Evolutionary conservation across 305 asterid genomes (phyloP).

Genomic region (Caryopteris hybrid): DNA sequence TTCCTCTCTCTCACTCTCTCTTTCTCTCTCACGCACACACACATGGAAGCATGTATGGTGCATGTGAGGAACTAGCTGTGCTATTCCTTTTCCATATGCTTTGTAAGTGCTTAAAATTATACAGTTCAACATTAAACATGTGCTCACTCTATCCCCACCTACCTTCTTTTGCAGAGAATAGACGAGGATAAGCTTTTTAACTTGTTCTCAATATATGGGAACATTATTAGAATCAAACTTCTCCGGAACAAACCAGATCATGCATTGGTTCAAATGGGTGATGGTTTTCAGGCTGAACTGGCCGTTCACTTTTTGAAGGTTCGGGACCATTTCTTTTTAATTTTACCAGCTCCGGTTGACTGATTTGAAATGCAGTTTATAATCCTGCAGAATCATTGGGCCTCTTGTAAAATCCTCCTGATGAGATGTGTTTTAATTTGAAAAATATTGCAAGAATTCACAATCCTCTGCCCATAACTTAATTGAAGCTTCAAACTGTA

Average conservation of each 20-base stretch:
- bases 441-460: too few relatives aligned
- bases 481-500: too few relatives aligned
- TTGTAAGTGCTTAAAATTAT: not conserved
- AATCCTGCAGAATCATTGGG: not conserved
- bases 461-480: too few relatives aligned
- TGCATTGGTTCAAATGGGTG: constrained; percentile 95
- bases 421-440: too few relatives aligned
- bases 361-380: not conserved
- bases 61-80: not conserved
- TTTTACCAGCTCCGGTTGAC: constrained; percentile 11
- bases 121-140: not conserved
- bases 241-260: constrained; percentile 88
- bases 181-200: constrained; percentile 94
- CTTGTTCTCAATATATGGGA: constrained; percentile 86
- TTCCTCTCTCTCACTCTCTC: not conserved
- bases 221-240: constrained; percentile 79
- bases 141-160: constrained; percentile 11
- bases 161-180: constrained; percentile 58
- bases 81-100: constrained; percentile 1
- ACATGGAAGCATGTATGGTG: not conserved
- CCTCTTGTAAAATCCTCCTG: too few relatives aligned
- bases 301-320: constrained; percentile 98
- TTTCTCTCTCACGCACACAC: not conserved
- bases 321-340: constrained; percentile 2
- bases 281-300: constrained; percentile 98